These are phyloP conservation scores for Eucalyptus pauciflora DNA, from an alignment of 345 rosid species.

Conservation along the genomic window DNA sequence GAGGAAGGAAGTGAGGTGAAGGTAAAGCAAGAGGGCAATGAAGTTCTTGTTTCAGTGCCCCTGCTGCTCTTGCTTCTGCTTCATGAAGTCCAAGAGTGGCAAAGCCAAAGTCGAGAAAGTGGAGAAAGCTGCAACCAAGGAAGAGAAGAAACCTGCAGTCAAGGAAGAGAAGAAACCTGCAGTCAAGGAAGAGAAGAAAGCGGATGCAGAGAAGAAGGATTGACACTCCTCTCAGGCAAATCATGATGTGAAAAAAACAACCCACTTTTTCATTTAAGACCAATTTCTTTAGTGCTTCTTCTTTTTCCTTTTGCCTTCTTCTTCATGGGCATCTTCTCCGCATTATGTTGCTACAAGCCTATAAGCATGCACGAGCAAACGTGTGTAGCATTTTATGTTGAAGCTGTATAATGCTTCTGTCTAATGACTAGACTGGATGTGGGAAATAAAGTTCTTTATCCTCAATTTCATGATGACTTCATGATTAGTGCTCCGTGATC, in stretches of 20 bases:
- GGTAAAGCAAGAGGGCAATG: not conserved
- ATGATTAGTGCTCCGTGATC: not conserved
- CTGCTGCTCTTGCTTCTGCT: conserved; percentile 15
- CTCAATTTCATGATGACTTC: not conserved
- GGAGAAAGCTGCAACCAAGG: not conserved
- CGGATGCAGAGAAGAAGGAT: not conserved
- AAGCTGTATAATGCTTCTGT: not conserved
- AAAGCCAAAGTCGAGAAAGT: conserved; percentile 5
- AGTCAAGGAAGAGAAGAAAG: conserved; percentile 29
- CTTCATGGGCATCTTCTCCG: not conserved
- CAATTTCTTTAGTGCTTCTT: not conserved
- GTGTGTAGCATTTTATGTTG: not conserved
- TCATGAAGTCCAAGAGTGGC: conserved; percentile 7
- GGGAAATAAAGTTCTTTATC: not conserved
- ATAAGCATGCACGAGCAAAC: not conserved
- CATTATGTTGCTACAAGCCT: not conserved
- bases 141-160: conserved; percentile 13
- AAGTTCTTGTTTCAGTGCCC: conserved; percentile 17
- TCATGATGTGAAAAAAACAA: not conserved
- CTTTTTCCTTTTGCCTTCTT: not conserved
- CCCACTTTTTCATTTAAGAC: not conserved
- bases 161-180: conserved; percentile 18
- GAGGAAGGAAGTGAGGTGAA: not conserved
- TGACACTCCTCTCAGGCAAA: not conserved
- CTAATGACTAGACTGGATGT: not conserved